A percentile compares a stretch with the other conserved stretches of the same genome.
These are phyloP conservation scores for Candida tibetensis DNA, from an alignment of 805 yeast species.

Conservation along the genomic window DNA sequence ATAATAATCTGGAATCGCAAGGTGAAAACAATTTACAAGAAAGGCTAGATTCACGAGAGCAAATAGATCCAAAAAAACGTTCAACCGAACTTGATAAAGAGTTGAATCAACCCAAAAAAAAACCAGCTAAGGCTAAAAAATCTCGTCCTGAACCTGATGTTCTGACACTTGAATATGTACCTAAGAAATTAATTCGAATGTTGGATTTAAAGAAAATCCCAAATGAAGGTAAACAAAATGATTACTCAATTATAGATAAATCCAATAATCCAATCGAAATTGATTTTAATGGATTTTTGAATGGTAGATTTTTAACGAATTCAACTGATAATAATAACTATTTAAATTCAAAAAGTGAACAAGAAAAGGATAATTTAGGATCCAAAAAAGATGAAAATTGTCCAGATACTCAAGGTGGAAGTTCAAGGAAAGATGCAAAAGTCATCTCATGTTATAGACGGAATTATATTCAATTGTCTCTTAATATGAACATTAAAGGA, in stretches of 20 bases:
- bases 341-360: conserved; percentile 8
- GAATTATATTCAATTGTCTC: conserved; percentile 37
- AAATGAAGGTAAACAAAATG: conserved; percentile 11
- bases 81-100: too few species aligned
- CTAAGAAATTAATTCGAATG: conserved; percentile 8
- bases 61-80: too few species aligned
- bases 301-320: conserved; percentile 42
- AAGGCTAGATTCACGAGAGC: too few species aligned
- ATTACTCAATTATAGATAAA: conserved; percentile 27
- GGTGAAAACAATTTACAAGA: too few species aligned
- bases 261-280: conserved; percentile 24
- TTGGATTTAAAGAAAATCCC: conserved; percentile 26
- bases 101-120: too few species aligned
- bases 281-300: conserved; percentile 36
- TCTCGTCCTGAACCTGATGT: too few species aligned
- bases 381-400: not conserved
- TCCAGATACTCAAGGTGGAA: conserved; percentile 5
- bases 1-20: too few species aligned
- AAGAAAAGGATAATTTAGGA: not conserved
- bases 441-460: conserved; percentile 47
- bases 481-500: conserved; percentile 29
- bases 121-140: too few species aligned
- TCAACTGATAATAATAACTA: conserved; percentile 39
- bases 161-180: too few species aligned
- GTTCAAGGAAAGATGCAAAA: conserved; percentile 23